phyloP scores from a whole-genome alignment of 345 rosid species.

The Eucalyptus marginata region DNA sequence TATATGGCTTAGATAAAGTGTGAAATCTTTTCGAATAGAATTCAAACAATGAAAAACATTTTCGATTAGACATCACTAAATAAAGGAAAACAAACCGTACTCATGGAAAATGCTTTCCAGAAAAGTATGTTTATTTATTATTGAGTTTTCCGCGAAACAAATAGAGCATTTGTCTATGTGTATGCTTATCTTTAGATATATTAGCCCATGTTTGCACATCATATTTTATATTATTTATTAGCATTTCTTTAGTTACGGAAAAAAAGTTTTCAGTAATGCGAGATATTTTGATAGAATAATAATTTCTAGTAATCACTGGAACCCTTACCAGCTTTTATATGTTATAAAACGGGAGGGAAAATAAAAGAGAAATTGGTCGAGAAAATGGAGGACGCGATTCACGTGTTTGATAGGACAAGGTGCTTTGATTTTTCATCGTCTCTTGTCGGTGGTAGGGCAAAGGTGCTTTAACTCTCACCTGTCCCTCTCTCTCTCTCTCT shows the following conservation, averaged over 20 bases:
- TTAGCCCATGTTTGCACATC: background rate
- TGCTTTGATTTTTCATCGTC: background rate
- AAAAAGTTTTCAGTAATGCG: too few relatives aligned
- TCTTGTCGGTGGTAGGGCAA: background rate
- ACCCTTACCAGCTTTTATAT: background rate
- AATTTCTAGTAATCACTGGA: background rate
- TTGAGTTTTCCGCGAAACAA: accelerated
- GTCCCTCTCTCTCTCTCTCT: too few relatives aligned
- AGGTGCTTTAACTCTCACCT: background rate
- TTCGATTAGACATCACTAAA: too few relatives aligned
- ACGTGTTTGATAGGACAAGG: background rate
- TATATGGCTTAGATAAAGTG: too few relatives aligned
- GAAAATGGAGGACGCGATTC: background rate
- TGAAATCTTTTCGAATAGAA: too few relatives aligned
- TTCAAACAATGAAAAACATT: accelerated
- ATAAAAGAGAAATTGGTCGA: background rate
- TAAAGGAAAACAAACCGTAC: too few relatives aligned
- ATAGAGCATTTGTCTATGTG: background rate
- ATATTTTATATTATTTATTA: background rate
- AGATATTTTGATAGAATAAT: too few relatives aligned
- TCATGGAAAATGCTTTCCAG: too few relatives aligned
- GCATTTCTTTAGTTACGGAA: too few relatives aligned
- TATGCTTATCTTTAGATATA: background rate
- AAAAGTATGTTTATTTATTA: too few relatives aligned
- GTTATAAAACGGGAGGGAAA: background rate